phyloP scores from a whole-genome alignment of 305 asterid genomes.

The Coffea humblotiana region DNA sequence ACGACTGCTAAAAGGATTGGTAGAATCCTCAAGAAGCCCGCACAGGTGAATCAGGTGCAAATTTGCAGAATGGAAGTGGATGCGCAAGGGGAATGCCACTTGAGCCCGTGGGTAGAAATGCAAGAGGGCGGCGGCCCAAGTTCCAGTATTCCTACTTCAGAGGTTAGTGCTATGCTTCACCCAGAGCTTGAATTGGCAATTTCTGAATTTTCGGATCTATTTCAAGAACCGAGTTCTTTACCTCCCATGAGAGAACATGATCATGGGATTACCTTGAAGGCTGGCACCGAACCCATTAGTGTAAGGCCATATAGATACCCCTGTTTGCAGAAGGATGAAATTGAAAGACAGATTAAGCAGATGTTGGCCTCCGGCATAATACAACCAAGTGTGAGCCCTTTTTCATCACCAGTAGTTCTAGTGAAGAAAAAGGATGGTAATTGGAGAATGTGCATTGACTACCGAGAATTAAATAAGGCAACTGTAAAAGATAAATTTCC shows the following conservation, averaged over 20 bases:
- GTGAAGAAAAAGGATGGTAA: neutral
- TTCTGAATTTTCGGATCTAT: no score
- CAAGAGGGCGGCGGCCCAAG: no score
- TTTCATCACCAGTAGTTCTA: neutral
- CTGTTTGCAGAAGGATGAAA: neutral
- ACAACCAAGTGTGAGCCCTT: neutral
- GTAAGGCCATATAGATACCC: neutral
- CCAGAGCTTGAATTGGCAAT: no score
- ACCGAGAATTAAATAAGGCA: neutral
- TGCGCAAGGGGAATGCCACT: neutral
- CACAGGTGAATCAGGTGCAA: no score
- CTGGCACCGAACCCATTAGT: neutral
- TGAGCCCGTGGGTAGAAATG: no score
- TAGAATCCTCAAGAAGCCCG: neutral
- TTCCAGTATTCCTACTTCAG: no score
- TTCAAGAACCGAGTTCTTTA: no score
- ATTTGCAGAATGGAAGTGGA: neutral
- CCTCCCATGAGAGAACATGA: no score
- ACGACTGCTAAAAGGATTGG: neutral
- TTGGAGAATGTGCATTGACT: slow-evolving; percentile 1
- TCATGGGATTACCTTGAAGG: no score
- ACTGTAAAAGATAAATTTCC: neutral
- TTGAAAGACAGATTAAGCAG: no score
- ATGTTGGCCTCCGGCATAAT: no score
- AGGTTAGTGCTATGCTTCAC: no score